Conservation (phyloP, 768 basidiomycete genomes). For the Albatrellus ellisii region DNA sequence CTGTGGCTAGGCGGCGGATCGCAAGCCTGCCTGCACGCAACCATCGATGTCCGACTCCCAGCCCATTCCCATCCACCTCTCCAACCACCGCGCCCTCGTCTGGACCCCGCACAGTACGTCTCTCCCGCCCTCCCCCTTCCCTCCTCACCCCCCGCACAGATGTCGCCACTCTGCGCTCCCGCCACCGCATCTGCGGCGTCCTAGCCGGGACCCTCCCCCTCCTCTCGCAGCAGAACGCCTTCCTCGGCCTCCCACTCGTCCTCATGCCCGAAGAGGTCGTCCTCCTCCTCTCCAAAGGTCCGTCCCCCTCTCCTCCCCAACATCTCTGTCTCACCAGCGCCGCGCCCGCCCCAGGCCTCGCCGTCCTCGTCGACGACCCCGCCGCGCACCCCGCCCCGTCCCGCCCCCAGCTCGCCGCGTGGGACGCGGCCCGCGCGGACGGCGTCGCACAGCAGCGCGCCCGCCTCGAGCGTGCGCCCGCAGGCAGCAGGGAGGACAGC, state of each 20-base stretch:
- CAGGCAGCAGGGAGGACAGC: slow-evolving; percentile 30
- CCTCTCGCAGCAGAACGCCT: slow-evolving; percentile 91
- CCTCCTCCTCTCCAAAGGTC: slow-evolving; percentile 74
- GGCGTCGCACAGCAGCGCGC: slow-evolving; percentile 35
- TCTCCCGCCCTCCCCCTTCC: neutral
- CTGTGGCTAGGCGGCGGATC: no score
- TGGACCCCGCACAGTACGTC: slow-evolving; percentile 74
- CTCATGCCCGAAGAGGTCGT: slow-evolving; percentile 89
- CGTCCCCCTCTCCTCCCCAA: slow-evolving; percentile 9
- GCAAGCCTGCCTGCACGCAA: no score
- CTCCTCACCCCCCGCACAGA: slow-evolving; percentile 31
- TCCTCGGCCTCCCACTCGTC: slow-evolving; percentile 83
- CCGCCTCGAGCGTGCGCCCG: slow-evolving; percentile 35
- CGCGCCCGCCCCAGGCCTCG: slow-evolving; percentile 39
- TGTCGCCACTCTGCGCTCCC: slow-evolving; percentile 63
- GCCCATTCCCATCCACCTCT: slow-evolving; percentile 24
- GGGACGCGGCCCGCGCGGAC: slow-evolving; percentile 38
- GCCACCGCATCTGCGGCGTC: slow-evolving; percentile 75
- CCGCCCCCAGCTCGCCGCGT: slow-evolving; percentile 31
- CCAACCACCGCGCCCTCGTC: slow-evolving; percentile 73
- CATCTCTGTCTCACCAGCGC: slow-evolving; percentile 7
- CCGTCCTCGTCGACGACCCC: slow-evolving; percentile 64
- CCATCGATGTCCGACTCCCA: no score
- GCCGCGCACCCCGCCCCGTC: slow-evolving; percentile 40
- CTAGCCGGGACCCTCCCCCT: slow-evolving; percentile 88